Base-by-base conservation (phyloP, 148 eudicot species). In the Rhododendron molle region DNA sequence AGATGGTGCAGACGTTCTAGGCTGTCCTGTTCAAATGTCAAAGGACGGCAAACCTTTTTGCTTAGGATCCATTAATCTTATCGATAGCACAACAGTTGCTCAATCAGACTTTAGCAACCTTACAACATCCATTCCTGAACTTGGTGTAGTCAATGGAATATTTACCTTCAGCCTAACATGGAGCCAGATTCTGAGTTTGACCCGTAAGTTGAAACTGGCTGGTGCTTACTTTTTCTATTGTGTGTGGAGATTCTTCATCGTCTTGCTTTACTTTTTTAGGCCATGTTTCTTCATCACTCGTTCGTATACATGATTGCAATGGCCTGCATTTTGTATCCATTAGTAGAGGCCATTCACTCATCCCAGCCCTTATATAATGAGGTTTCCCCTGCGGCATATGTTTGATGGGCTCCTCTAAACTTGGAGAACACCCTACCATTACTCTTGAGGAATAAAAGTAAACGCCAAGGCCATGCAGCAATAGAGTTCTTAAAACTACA, bases 1-100 rank as follows among this genome's bases (percentile, higher is more conserved):
- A 52, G 98, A 97, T 85, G 99, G 99, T 49, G 98, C 89, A 62
- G 96, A 97, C 81, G 87, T 97, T 44, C 92, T 97, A 56, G 99
- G 93, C 83, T 97, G 99, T 85, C 92, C 92, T 67, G 95, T 97
- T 81, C 99, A 96, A 90, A 89, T 96, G 89, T 89, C 99, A 14
- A 89, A 89, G 76, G 98, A 96, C 44, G 95, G 98, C 50, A 65
- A 90, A n/a, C 98, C 99, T n/a, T 87, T 95, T 85, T 97, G 99
- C 92, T 89, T 90, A 83, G 95, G 94, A 77, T 89, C 94, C 80
- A 85, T 90, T 81, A 93, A 95, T 89, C 98, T 97, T 65, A 83
- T 93, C 78, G 90, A 91, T 81, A 89, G 88, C 90, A 94, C 98
- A 84, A 88, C 67, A 56, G 88, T 90, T 69, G 90, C 86, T 60